These are phyloP conservation scores for Saksenaea oblongispora DNA, from an alignment of 371 early-diverging fungal species.

Conservation along the genomic window DNA sequence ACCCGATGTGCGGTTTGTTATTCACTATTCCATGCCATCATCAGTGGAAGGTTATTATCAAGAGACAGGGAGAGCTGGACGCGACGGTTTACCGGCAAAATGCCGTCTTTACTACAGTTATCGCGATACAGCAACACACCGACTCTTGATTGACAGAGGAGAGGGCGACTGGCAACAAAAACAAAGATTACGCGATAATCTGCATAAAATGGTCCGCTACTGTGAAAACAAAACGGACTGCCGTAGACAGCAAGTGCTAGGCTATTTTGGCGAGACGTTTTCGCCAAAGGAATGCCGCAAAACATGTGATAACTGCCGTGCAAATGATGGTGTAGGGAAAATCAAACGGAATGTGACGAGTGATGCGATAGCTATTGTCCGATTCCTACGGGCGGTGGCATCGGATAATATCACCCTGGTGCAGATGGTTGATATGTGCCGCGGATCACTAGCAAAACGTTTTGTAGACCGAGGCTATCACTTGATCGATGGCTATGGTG, in stretches of 20 bases:
- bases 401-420: constrained; percentile 67
- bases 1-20: constrained; percentile 98
- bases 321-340: constrained; percentile 17
- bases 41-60: constrained; percentile 99
- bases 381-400: constrained; percentile 47
- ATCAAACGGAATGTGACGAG: constrained; percentile 55
- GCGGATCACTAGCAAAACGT: constrained; percentile 67
- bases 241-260: constrained; percentile 88
- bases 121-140: constrained; percentile 73
- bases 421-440: constrained; percentile 79
- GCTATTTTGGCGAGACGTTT: constrained; percentile 96
- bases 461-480: constrained; percentile 56
- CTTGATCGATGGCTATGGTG: constrained; percentile 57
- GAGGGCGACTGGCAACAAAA: constrained; percentile 87
- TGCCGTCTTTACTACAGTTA: constrained; percentile 93
- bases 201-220: constrained; percentile 88
- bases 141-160: constrained; percentile 84
- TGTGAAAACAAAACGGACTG: constrained; percentile 97
- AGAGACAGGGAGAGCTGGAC: constrained; percentile 99
- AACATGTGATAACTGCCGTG: constrained; percentile 96
- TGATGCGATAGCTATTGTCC: constrained; percentile 57
- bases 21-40: constrained; percentile 96
- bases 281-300: constrained; percentile 65
- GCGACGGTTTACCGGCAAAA: constrained; percentile 89
- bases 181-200: constrained; percentile 82